Evolutionary conservation across 192 early-diverging fungal genomes (phyloP), one percentile per base, ranked within the genome.

Genomic region (Coemansia brasiliensis): DNA sequence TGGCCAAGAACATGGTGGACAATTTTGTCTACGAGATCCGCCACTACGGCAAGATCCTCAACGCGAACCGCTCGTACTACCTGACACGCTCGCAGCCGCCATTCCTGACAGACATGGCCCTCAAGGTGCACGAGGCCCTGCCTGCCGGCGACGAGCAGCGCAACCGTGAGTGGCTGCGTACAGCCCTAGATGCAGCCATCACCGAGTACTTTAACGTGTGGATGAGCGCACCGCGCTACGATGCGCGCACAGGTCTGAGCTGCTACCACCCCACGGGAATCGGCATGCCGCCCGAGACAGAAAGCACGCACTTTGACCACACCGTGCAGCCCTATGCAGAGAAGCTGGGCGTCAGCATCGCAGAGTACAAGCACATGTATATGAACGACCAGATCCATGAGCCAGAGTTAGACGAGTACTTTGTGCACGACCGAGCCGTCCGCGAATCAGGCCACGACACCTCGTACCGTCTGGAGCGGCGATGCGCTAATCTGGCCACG

Each of bases 221-320:
- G 97, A 89, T 92, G 84, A 59, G 81, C 15, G 69, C 62, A 37
- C 94, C 92, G 35, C 83, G 97, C 5, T 67, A 88, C 22, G 92
- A 99, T 61, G 54, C 65, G 15, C 70, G 64, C 24, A 88, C 89
- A 0, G 92, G 92, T 5, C 69, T 99, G 39, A 86, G 85, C 41
- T 88, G 92, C 62, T 99, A 86, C 72, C 83, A 90, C 58, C 87
- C 94, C 10, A 92, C 88, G 49, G 94, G 97, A 16, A 65, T 90
- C 18, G 94, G 97, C 26, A 93, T 99, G 80, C 97, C 97, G 40
- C 97, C 97, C 0, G 97, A 99, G 80, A 99, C 97, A 2, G 97
- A 99, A 77, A 82, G 87, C 26, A 86, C 88, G 17, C 92, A 94
- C 61, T 94, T 94, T 77, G 87, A 91, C 72, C 91, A 94, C 65